Evolutionary conservation across 2,329 filamentous ascomycete species (phyloP).

Genomic region (Sporothrix euskadiensis): DNA sequence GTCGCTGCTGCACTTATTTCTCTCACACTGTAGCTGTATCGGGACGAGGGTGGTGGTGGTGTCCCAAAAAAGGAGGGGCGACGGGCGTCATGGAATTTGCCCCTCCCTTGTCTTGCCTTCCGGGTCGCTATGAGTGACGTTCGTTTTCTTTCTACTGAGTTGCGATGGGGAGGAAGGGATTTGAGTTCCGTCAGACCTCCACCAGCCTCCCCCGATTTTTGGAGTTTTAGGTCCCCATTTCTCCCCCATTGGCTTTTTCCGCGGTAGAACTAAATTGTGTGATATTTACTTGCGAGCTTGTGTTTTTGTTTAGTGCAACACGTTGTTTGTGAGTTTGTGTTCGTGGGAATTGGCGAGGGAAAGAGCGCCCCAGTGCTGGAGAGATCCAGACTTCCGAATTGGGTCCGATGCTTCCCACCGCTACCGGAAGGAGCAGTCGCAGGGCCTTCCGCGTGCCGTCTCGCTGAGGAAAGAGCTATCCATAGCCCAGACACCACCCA

Average conservation of each 20-base stretch:
- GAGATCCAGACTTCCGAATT: conserved; percentile 2
- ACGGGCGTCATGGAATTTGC: conserved; percentile 24
- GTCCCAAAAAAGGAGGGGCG: conserved; percentile 21
- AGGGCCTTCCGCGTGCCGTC: background rate
- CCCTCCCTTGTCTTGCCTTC: conserved; percentile 18
- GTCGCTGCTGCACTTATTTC: background rate
- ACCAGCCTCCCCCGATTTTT: background rate
- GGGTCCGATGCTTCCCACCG: conserved; percentile 17
- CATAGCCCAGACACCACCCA: conserved; percentile 17
- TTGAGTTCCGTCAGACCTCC: background rate
- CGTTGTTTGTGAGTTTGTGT: background rate
- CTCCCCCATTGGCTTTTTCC: background rate
- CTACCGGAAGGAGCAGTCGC: conserved; percentile 10
- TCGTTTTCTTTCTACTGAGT: background rate
- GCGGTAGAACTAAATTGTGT: background rate
- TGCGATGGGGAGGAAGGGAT: background rate
- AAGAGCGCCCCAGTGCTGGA: conserved; percentile 3
- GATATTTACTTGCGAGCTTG: background rate
- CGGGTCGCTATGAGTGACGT: background rate
- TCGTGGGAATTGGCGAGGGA: background rate
- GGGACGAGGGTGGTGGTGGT: conserved; percentile 14
- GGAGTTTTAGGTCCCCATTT: background rate
- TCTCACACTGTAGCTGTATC: conserved; percentile 22
- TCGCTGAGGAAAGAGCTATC: conserved; percentile 2
- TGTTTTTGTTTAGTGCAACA: background rate